Evolutionary conservation across 176 grass and related monocot genomes (phyloP).

Genomic region (Pontederia crassipes): DNA sequence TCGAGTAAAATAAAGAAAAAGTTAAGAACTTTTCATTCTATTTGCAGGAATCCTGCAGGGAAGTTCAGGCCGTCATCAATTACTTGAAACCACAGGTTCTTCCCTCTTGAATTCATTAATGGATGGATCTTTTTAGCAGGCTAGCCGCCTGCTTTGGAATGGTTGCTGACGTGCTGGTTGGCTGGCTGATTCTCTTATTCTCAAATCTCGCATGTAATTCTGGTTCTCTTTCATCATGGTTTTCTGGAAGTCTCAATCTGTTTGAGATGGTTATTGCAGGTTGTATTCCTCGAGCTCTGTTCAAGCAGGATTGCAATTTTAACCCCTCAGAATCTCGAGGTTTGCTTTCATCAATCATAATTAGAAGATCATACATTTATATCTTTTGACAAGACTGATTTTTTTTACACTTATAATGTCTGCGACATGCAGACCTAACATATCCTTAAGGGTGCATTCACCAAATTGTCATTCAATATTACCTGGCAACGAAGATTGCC

Average conservation of each 20-base stretch:
- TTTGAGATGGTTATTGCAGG: constrained; percentile 33
- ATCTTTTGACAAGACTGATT: neutral
- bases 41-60: constrained; percentile 75
- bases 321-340: constrained; percentile 72
- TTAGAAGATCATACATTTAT: neutral
- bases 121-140: constrained; percentile 33
- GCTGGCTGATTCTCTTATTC: neutral
- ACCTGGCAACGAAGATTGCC: too few species aligned
- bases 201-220: neutral
- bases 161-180: constrained; percentile 6
- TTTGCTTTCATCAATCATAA: constrained; percentile 16
- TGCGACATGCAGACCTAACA: neutral
- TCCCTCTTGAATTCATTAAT: constrained; percentile 32
- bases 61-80: constrained; percentile 69
- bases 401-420: neutral
- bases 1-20: too few species aligned
- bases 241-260: neutral
- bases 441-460: neutral
- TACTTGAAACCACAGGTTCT: constrained; percentile 91
- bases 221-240: neutral
- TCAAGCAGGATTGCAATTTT: constrained; percentile 62
- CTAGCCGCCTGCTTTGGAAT: constrained; percentile 27
- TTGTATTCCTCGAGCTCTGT: constrained; percentile 92
- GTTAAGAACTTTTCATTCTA: constrained; percentile 7
- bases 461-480: too few species aligned